A percentile compares a stretch with the other conserved stretches of the same genome.
Evolutionary conservation across 1,139 yeast species (phyloP).

Genomic region (Candida glucosophila): DNA sequence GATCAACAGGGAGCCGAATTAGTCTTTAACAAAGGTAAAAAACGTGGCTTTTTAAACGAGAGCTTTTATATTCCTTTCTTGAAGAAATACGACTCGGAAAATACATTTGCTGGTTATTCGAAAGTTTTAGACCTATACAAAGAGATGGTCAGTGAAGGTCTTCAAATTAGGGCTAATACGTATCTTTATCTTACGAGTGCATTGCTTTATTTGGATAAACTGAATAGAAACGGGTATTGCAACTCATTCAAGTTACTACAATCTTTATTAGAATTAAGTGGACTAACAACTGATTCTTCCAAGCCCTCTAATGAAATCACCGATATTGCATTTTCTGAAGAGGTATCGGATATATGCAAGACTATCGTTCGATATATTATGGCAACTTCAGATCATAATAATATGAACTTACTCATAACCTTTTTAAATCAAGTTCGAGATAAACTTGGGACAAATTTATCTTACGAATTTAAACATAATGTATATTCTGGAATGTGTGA

Average conservation of each 20-base stretch:
- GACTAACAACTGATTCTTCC: slow-evolving; percentile 11
- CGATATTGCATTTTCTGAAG: slow-evolving; percentile 6
- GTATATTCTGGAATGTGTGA: slow-evolving; percentile 21
- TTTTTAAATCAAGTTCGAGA: slow-evolving; percentile 21
- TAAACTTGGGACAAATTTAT: slow-evolving; percentile 14
- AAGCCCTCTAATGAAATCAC: slow-evolving; percentile 7
- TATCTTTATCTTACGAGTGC: slow-evolving; percentile 35
- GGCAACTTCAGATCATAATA: slow-evolving; percentile 11
- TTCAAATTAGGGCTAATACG: slow-evolving; percentile 25
- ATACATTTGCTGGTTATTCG: slow-evolving; percentile 19
- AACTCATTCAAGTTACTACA: slow-evolving; percentile 22
- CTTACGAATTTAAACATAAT: slow-evolving; percentile 17
- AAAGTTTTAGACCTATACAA: slow-evolving; percentile 27
- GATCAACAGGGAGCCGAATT: slow-evolving; percentile 10
- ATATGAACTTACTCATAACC: slow-evolving; percentile 16
- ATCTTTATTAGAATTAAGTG: slow-evolving; percentile 26
- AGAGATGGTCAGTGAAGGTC: slow-evolving; percentile 26
- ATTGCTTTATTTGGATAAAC: slow-evolving; percentile 28
- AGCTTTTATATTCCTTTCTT: slow-evolving; percentile 23
- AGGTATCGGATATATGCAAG: slow-evolving; percentile 14
- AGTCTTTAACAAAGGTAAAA: slow-evolving; percentile 9
- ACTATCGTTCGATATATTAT: slow-evolving; percentile 18
- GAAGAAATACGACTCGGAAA: slow-evolving; percentile 13
- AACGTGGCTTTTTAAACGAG: slow-evolving; percentile 12
- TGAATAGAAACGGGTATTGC: slow-evolving; percentile 13